These are phyloP conservation scores for Stemphylium lycopersici DNA, from an alignment of 2,329 filamentous ascomycete genomes.

Conservation along the genomic window DNA sequence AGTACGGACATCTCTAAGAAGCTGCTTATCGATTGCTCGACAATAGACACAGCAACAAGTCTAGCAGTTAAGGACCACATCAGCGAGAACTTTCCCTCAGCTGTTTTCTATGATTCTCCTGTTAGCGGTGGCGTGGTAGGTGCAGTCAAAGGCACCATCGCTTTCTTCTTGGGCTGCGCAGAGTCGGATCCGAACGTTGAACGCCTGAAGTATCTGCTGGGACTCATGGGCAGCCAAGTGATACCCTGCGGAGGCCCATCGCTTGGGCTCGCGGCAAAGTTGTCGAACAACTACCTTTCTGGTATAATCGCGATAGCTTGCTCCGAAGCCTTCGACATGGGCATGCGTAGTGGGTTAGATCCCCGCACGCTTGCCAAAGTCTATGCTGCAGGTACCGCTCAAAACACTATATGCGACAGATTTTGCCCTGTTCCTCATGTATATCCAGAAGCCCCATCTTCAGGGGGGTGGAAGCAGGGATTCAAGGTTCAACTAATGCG, in stretches of 20 bases:
- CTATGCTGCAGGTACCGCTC: slow-evolving; percentile 59
- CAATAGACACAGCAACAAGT: slow-evolving; percentile 61
- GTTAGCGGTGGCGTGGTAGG: slow-evolving; percentile 61
- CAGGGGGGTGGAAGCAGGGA: slow-evolving; percentile 59
- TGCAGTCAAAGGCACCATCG: slow-evolving; percentile 58
- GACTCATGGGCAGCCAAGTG: slow-evolving; percentile 60
- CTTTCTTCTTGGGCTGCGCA: slow-evolving; percentile 62
- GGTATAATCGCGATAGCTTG: slow-evolving; percentile 65
- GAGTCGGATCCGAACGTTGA: slow-evolving; percentile 54
- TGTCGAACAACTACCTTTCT: slow-evolving; percentile 67
- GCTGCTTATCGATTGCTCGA: slow-evolving; percentile 62
- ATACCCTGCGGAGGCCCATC: slow-evolving; percentile 63
- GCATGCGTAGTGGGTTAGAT: slow-evolving; percentile 63
- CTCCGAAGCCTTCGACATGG: slow-evolving; percentile 66
- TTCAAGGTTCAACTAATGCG: slow-evolving; percentile 66
- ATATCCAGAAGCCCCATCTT: slow-evolving; percentile 55
- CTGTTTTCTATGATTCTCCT: slow-evolving; percentile 60
- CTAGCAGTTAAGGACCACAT: slow-evolving; percentile 54
- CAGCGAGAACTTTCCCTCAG: slow-evolving; percentile 44
- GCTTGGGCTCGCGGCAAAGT: slow-evolving; percentile 63
- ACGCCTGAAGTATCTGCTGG: slow-evolving; percentile 53
- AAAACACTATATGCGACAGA: slow-evolving; percentile 59
- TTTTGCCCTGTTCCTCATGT: slow-evolving; percentile 61
- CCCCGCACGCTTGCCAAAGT: slow-evolving; percentile 60
- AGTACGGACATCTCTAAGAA: slow-evolving; percentile 52